phyloP scores from a whole-genome alignment of 2,329 filamentous ascomycete genomes.

The Aspergillus transmontanensis region DNA sequence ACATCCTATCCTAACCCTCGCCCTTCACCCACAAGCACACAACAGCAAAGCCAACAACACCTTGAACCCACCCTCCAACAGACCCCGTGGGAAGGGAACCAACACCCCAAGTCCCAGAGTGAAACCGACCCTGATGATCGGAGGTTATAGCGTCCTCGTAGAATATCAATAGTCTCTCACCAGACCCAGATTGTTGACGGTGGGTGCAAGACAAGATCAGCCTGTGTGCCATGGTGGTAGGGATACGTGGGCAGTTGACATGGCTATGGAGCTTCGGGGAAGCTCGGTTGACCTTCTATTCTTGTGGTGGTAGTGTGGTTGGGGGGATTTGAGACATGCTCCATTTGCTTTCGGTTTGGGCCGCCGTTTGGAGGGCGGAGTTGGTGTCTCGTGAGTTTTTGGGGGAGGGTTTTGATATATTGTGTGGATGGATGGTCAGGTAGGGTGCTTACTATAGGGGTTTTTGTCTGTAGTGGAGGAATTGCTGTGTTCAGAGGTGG shows the following conservation, averaged over 20 bases:
- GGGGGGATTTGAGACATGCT: not conserved
- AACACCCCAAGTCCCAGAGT: not conserved
- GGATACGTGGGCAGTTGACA: not conserved
- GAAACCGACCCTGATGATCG: not conserved
- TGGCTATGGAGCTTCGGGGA: not conserved
- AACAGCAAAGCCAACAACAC: not conserved
- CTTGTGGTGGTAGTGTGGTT: not conserved
- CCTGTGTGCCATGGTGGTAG: not conserved
- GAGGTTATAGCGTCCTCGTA: not conserved
- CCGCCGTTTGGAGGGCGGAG: not conserved
- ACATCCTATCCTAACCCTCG: not conserved
- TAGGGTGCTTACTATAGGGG: not conserved
- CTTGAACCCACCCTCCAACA: not conserved
- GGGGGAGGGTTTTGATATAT: not conserved
- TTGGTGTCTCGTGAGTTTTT: not conserved
- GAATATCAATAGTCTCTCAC: not conserved
- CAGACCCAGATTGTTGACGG: not conserved
- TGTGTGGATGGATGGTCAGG: not conserved
- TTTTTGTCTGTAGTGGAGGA: not conserved
- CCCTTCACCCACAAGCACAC: not conserved
- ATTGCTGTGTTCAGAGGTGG: not conserved
- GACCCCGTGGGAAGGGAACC: not conserved
- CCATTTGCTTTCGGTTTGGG: not conserved
- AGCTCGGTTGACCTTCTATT: not conserved
- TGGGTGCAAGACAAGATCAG: not conserved